Conservation (phyloP, 1,139 yeast species). For the Citeromyces hawaiiensis region DNA sequence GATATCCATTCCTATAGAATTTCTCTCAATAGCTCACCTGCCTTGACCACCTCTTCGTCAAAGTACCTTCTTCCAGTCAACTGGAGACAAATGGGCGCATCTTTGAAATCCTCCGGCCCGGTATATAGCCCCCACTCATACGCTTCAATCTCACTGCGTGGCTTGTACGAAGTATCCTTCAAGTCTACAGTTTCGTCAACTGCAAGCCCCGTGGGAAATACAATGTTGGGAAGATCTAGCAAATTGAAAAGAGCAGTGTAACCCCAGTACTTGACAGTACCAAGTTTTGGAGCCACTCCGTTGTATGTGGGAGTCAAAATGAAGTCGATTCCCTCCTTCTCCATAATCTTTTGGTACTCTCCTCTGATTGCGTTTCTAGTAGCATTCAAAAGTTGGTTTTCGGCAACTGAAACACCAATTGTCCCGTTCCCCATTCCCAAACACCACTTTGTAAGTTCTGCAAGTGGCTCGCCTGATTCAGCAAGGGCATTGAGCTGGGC, state of each 20-base stretch:
- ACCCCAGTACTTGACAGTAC: conserved; percentile 8
- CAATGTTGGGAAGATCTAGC: conserved; percentile 35
- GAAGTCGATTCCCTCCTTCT: conserved; percentile 19
- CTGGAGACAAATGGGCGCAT: conserved; percentile 34
- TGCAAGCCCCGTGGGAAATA: conserved; percentile 31
- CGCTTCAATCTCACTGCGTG: conserved; percentile 15
- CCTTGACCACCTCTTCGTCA: conserved; percentile 29
- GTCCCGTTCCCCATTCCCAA: conserved; percentile 13
- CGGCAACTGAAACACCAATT: conserved; percentile 12
- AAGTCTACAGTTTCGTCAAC: conserved; percentile 27
- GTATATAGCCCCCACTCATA: conserved; percentile 19
- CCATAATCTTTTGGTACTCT: conserved; percentile 20
- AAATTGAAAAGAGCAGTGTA: conserved; percentile 37
- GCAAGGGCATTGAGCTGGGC: conserved; percentile 18
- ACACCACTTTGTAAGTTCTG: conserved; percentile 6
- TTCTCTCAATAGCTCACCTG: conserved; percentile 17
- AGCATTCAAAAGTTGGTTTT: conserved; percentile 21
- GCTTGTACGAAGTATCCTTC: conserved; percentile 14
- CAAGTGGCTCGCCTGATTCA: conserved; percentile 33
- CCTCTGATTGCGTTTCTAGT: conserved; percentile 18
- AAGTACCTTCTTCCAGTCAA: conserved; percentile 29
- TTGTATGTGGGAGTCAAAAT: conserved; percentile 18
- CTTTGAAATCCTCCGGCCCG: conserved; percentile 21
- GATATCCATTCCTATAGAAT: too few species aligned
- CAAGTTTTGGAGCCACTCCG: conserved; percentile 1